Percentiles rank a stretch among this genome's conserved stretches.
Conservation (phyloP, 768 basidiomycete genomes). For the Tephrocybe sp. region DNA sequence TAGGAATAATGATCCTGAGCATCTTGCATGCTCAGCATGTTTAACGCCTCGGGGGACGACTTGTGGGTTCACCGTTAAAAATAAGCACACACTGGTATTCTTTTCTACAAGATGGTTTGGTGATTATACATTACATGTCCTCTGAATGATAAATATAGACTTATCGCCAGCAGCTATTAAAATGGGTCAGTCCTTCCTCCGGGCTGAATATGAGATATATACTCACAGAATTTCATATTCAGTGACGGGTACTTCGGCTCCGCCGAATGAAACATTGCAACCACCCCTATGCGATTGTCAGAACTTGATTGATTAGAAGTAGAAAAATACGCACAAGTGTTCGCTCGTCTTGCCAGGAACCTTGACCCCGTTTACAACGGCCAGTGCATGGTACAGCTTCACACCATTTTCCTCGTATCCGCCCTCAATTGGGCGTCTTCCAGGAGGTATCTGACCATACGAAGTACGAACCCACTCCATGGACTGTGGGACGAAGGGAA, state of each 20-base stretch:
- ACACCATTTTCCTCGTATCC: constrained; percentile 70
- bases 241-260: constrained; percentile 36
- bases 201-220: background rate
- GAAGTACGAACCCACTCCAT: constrained; percentile 77
- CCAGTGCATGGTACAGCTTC: constrained; percentile 69
- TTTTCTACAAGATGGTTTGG: background rate
- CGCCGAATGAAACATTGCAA: constrained; percentile 45
- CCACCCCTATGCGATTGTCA: constrained; percentile 31
- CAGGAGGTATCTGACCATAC: constrained; percentile 56
- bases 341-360: constrained; percentile 76
- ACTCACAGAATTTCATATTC: constrained; percentile 52
- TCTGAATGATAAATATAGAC: background rate
- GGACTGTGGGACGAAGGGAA: constrained; percentile 60
- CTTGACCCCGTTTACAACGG: constrained; percentile 42
- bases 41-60: constrained; percentile 45
- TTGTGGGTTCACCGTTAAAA: constrained; percentile 8
- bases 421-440: constrained; percentile 62
- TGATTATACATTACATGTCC: constrained; percentile 8
- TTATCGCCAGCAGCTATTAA: constrained; percentile 37
- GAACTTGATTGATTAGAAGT: background rate
- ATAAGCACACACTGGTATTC: background rate
- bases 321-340: constrained; percentile 52
- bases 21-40: constrained; percentile 65
- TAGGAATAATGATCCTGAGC: constrained; percentile 49
- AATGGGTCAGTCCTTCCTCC: background rate